Percentiles rank a stretch among this genome's conserved stretches.
Evolutionary conservation across 2,329 filamentous ascomycete genomes (phyloP).

Genomic region (Colletotrichum kahawae): DNA sequence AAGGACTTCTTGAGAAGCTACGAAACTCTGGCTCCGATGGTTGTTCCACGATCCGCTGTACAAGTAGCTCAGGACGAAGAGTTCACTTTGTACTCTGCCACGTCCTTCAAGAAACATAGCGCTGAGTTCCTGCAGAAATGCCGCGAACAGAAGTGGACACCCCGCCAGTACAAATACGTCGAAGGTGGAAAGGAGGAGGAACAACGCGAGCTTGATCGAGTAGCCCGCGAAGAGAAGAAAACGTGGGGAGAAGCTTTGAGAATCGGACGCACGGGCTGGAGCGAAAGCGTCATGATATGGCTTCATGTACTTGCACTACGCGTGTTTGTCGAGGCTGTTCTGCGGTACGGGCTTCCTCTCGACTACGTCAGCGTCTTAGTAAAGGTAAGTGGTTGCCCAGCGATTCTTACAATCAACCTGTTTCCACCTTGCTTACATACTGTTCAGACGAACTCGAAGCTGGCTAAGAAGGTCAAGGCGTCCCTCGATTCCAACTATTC

Average conservation of each 20-base stretch:
- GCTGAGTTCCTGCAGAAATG: constrained; percentile 90
- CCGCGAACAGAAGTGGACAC: constrained; percentile 92
- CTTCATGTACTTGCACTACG: constrained; percentile 88
- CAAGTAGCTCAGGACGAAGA: constrained; percentile 87
- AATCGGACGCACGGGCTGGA: constrained; percentile 89
- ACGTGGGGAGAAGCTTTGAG: constrained; percentile 91
- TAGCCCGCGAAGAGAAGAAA: constrained; percentile 86
- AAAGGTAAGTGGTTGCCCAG: constrained; percentile 65
- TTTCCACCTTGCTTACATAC: neutral
- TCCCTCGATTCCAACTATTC: constrained; percentile 85
- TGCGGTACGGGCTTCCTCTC: constrained; percentile 90
- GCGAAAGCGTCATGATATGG: constrained; percentile 95
- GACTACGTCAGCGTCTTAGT: constrained; percentile 87
- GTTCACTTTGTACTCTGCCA: constrained; percentile 86
- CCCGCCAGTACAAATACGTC: constrained; percentile 91
- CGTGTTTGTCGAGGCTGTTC: constrained; percentile 97
- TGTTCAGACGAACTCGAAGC: constrained; percentile 82
- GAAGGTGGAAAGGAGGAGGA: constrained; percentile 91
- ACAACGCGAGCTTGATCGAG: constrained; percentile 81
- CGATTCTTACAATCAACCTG: too few relatives aligned
- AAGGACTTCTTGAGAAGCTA: constrained; percentile 92
- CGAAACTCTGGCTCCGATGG: constrained; percentile 88
- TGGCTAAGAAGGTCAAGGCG: constrained; percentile 78
- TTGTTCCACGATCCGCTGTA: constrained; percentile 86
- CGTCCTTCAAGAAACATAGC: constrained; percentile 90